Evolutionary conservation across 805 yeast species (phyloP).

Genomic region (Metschnikowia amazonensis): DNA sequence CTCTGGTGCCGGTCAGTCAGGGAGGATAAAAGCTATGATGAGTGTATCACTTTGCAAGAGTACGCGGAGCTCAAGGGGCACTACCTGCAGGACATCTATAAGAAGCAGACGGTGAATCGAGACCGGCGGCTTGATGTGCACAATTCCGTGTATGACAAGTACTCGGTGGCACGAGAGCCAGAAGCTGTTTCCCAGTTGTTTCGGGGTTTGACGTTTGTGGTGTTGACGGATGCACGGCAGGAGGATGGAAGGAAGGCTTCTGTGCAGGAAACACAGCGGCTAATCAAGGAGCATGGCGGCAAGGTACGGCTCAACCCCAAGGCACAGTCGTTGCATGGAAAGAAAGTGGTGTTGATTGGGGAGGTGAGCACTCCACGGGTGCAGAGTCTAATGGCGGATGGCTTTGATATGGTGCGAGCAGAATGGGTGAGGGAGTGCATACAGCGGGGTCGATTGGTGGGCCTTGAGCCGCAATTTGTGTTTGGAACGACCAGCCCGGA

Average conservation of each 20-base stretch:
- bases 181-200: conserved; percentile 36
- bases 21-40: conserved; percentile 60
- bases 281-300: conserved; percentile 52
- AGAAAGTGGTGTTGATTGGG: conserved; percentile 21
- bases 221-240: conserved; percentile 49
- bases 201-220: conserved; percentile 42
- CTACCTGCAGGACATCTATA: conserved; percentile 22
- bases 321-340: conserved; percentile 10
- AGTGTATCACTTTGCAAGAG: conserved; percentile 54
- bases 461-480: conserved; percentile 60
- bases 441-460: conserved; percentile 35
- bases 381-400: conserved; percentile 27
- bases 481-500: conserved; percentile 34
- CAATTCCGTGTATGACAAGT: conserved; percentile 16
- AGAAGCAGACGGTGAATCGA: conserved; percentile 29
- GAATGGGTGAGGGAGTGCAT: conserved; percentile 73
- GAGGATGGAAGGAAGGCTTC: conserved; percentile 25
- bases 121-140: conserved; percentile 21
- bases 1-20: conserved; percentile 69
- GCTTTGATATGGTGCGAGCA: conserved; percentile 62
- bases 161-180: conserved; percentile 1
- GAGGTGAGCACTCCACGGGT: conserved; percentile 28
- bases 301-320: conserved; percentile 23
- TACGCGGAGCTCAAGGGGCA: conserved; percentile 39
- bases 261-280: conserved; percentile 31